These are phyloP conservation scores for Hsuehochloa calcarea DNA, from an alignment of 176 grass and related monocot genomes.

Conservation along the genomic window DNA sequence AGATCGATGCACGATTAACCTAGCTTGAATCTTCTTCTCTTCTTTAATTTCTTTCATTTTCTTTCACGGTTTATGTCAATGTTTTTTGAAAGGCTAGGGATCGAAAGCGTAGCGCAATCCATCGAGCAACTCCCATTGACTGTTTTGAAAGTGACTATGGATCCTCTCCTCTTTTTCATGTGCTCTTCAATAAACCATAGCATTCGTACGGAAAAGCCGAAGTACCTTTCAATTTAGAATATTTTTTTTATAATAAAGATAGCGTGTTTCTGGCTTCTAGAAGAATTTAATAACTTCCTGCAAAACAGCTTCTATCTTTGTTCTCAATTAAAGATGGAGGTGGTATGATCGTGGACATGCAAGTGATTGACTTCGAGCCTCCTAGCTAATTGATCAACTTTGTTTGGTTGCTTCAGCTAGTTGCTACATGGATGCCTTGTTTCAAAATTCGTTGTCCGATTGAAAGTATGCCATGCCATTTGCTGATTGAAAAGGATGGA, in stretches of 20 bases:
- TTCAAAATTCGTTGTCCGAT: slow-evolving; percentile 8
- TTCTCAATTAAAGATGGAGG: not conserved
- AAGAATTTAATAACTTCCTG: not conserved
- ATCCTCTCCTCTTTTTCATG: not conserved
- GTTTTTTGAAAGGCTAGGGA: not conserved
- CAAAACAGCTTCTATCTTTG: not conserved
- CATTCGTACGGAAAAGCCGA: not conserved
- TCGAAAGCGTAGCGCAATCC: not conserved
- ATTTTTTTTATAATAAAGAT: not conserved
- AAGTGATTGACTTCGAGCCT: not conserved
- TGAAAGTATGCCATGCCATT: slow-evolving; percentile 18
- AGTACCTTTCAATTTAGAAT: not conserved
- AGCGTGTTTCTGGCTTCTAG: not conserved
- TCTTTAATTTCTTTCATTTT: not conserved
- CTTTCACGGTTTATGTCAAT: not conserved
- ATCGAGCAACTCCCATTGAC: not conserved
- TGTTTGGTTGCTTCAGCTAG: not conserved
- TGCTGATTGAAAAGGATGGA: slow-evolving; percentile 27
- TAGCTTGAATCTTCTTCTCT: not conserved
- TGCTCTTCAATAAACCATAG: not conserved
- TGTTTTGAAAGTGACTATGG: not conserved
- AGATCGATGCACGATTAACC: not conserved
- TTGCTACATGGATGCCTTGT: not conserved
- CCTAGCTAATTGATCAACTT: not conserved
- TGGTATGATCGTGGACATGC: not conserved